Evolutionary conservation across 106 monocot genomes (phyloP), one percentile per base, ranked within the genome.

Genomic region (Posidonia australis): DNA sequence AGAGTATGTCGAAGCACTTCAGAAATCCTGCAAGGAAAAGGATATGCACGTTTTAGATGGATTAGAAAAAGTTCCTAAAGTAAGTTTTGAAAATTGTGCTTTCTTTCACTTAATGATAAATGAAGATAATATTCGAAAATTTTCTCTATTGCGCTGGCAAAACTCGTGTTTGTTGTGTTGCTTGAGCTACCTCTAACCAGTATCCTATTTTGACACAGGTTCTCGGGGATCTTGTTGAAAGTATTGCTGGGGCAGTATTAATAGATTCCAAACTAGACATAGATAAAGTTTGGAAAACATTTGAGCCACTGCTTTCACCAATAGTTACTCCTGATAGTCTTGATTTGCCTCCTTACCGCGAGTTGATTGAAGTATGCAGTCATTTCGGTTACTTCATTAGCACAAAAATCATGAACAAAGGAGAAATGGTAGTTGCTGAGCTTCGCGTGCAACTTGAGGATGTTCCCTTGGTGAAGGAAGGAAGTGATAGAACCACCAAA

Each of bases 151-250:
- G n/a, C 61, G 17, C 28, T 41, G 12, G 6, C n/a, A n/a, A 0
- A 25, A 31, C 29, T 68, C 56, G 10, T 55, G 17, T 54, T 54
- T 10, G 46, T 47, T 62, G 17, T 51, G 24, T 51, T 55, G 12
- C 24, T 9, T 1, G 46, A 63, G 36, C 60, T 6, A 6, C 36
- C 57, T 58, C 31, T 32, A 29, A 60, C 5, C 11, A 16, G 10
- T 46, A 42, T 14, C 24, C 28, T 44, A 29, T 44, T 53, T 29
- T 64, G 4, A 17, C 69, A n/a, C 72, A 91, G 91, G 91, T 81
- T 60, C 91, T 98, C 62, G 91, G 85, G 41, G 98, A 98, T 49
- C 72, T 98, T 9, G 68, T 98, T 44, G 98, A 98, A 77, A 98
- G 98, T 68, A 98, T 98, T 66, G 90, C 79, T 16, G 98, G 84